Base-by-base conservation (phyloP, 495 filamentous ascomycete genomes). In the Xylaria venustula region DNA sequence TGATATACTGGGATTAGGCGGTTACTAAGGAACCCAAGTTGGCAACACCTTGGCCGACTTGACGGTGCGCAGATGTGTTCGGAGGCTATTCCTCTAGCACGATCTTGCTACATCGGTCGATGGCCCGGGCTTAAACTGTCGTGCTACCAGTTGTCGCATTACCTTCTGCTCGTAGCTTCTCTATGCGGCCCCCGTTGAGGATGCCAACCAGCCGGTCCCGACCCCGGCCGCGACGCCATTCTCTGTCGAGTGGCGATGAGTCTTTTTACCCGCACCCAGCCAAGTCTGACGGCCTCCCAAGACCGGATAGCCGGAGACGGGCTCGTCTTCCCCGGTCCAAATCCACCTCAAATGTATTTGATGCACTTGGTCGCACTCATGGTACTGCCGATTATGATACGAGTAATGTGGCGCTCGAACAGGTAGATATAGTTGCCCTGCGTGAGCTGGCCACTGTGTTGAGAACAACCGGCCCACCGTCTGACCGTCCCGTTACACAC, bases 321-420 rank as follows among this genome's bases (percentile, higher is more conserved):
- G 57, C 57, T 26, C 51, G 47, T 20, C 46, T 68, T 20, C 56
- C 59, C 47, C 63, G 60, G 37, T 63, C 63, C 2, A 59, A 57
- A 22, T 69, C 66, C 2, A 54, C 61, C 7, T 69, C 64, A 20
- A 57, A 60, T 20, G 60, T 66, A 30, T 54, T 59, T 32, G 54
- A 64, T 34, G 28, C 57, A n/a, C 44, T 51, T 34, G 15, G 46
- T 2, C 45, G n/a, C 25, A 14, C 34, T n/a, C 26, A 23, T 11
- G 23, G 28, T 12, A 28, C 23, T 32, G 19, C 32, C 5, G 40
- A 60, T 25, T 20, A 51, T 37, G 34, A 32, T 42, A 32, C 28
- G 20, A 22, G 42, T 30, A 60, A 54, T 37, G 19, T 41, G 11
- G 55, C 61, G 12, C 47, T 26, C 6, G 54, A 66, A 23, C 53